A percentile compares a stretch with the other conserved stretches of the same genome.
Conservation (phyloP, 148 eudicot genomes). For the Salicornia ramosissima region DNA sequence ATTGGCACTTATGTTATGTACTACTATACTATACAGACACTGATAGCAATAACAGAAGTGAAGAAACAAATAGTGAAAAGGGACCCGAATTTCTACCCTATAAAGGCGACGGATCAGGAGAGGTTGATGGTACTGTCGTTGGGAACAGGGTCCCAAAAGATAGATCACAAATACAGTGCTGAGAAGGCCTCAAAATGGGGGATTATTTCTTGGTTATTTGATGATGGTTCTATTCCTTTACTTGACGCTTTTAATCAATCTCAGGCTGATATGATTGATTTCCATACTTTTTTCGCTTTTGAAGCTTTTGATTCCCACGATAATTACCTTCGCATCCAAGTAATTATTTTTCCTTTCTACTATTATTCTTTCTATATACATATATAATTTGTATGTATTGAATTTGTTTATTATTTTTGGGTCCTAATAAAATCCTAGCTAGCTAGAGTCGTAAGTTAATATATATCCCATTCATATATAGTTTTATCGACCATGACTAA, state of each 20-base stretch:
- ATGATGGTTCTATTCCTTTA: constrained; percentile 36
- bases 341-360: constrained; percentile 4
- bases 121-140: constrained; percentile 44
- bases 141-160: constrained; percentile 45
- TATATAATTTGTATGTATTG: background rate
- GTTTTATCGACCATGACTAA: too few species aligned
- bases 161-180: constrained; percentile 32
- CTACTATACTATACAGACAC: constrained; percentile 24
- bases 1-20: too few species aligned
- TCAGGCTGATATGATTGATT: constrained; percentile 42
- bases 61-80: constrained; percentile 31
- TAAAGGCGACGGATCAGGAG: constrained; percentile 34
- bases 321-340: constrained; percentile 58
- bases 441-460: too few species aligned
- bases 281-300: constrained; percentile 36
- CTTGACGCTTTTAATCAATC: constrained; percentile 33
- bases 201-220: constrained; percentile 38
- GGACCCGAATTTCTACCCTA: constrained; percentile 32
- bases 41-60: constrained; percentile 53
- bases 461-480: too few species aligned
- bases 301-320: constrained; percentile 37
- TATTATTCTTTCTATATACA: background rate
- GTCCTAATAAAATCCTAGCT: too few species aligned
- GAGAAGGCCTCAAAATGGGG: constrained; percentile 58
- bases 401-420: too few species aligned